Base-by-base conservation (phyloP, 371 early-diverging fungal genomes). In the Gilbertella persicaria region DNA sequence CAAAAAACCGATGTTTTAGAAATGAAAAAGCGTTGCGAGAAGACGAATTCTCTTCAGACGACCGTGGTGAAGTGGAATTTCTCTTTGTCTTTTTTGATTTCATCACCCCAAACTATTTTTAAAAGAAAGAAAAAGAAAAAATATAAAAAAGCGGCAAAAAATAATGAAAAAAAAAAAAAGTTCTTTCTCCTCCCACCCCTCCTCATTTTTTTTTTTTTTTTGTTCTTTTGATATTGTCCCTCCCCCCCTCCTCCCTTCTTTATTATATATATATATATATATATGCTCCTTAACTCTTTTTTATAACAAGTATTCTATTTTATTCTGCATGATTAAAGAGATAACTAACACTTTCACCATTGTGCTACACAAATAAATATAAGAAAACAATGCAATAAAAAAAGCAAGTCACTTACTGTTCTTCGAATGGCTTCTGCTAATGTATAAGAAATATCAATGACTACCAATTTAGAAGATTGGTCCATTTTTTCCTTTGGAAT, bases 401-500 rank as follows among this genome's bases (percentile, higher is more conserved):
- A 43, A 16, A 33, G 30, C 30, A 16, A 55, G 43, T 28, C 35
- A 55, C 71, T 62, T 73, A 77, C 78, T 46, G 94, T 97, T 58
- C 99, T 79, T 62, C 99, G 87, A 59, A 98, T 98, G 6, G 99
- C 99, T 74, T 98, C 99, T 17, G 98, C 91, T 40, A 98, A 71
- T 20, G 94, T 90, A 5, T 84, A 82, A 30, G 89, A 87, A 43
- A 97, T 85, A 73, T 98, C 98, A 66, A 98, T 93, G 20, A 92
- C 75, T 28, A 74, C 67, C 25, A 98, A 75, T 69, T 98, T 98
- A 21, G 79, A 67, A 40, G 88, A 86, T 36, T 79, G 70, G 2
- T 69, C 73, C 28, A 80, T 78, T 66, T 95, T 91, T 61, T 87
- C 87, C 19, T 75, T 74, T 19, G 90, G 84, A 61, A 94, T 85